Base-by-base conservation (phyloP, 1,284 basidiomycete genomes). In the Porodaedalea pini region DNA sequence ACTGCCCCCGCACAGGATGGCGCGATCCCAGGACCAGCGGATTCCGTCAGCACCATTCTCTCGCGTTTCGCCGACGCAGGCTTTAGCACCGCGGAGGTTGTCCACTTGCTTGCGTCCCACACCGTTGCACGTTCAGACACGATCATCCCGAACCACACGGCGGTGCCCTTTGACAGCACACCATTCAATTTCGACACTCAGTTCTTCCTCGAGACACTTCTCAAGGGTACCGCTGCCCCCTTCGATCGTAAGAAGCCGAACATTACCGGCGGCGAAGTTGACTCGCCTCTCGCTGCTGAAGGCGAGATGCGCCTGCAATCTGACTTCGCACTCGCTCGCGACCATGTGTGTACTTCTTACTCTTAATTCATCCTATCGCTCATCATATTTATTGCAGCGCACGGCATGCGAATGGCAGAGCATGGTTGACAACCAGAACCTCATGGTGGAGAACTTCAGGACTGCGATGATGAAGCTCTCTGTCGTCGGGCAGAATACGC, bases 381-480 rank as follows among this genome's bases (percentile, higher is more conserved):
- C 40, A 40, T 13, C 32, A 11, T 4, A 36, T 32, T 44, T 3
- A 13, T 49, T 29, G 6, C 15, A 47, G 27, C 48, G 43, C 36
- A 62, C 57, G 19, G 62, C 62, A 19, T 65, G 62, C 55, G 56
- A 59, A 15, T 65, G 63, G 62, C 63, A 65, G 54, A 59, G 62
- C 48, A 61, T 65, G 53, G 59, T 62, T 7, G 39, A 56, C 53
- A 57, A 57, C 29, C 59, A 57, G 39, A 58, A 60, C 7, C 65
- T 65, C 60, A 64, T 70, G 61, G 61, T 63, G 54, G 57, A 56
- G 19, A 61, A 62, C 23, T 72, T 72, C 66, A 63, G 63, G 54
- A 62, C 62, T 25, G 70, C 67, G 31, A 68, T 71, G 65, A 59
- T 60, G 50, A 69, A 70, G 66, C 67, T 73, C 47, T 51, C 68